Evolutionary conservation across 345 rosid species (phyloP).

Genomic region (Salix caprea): DNA sequence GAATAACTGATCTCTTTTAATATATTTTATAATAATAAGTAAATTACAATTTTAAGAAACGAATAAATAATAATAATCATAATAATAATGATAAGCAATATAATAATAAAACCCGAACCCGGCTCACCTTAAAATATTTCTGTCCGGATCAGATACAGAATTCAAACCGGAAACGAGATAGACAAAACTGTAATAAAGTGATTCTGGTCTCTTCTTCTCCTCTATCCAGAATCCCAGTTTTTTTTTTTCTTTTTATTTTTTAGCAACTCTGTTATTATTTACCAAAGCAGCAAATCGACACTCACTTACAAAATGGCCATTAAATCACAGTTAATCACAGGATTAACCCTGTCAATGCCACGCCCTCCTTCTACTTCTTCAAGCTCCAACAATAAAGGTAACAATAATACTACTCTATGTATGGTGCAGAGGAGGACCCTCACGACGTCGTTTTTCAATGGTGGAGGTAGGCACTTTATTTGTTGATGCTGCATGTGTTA

Average conservation of each 20-base stretch:
- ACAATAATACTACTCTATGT: slow-evolving; percentile 20
- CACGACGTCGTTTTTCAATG: slow-evolving; percentile 37
- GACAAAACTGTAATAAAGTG: background rate
- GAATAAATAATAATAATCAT: too few relatives aligned
- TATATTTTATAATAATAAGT: too few relatives aligned
- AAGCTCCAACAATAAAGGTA: slow-evolving; percentile 7
- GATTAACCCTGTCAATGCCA: slow-evolving; percentile 30
- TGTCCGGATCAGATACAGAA: background rate
- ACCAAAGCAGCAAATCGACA: background rate
- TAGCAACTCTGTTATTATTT: background rate
- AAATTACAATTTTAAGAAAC: too few relatives aligned
- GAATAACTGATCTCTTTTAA: too few relatives aligned
- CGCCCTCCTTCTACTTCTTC: slow-evolving; percentile 33
- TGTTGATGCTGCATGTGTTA: background rate
- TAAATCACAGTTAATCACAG: slow-evolving; percentile 40
- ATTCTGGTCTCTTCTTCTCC: background rate
- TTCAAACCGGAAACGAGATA: background rate
- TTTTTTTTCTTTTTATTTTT: background rate
- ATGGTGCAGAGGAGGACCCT: slow-evolving; percentile 31
- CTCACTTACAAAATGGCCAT: slow-evolving; percentile 9
- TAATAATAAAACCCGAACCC: background rate
- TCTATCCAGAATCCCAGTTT: background rate
- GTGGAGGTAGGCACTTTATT: slow-evolving; percentile 31
- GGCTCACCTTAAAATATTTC: background rate
- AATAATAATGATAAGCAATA: too few relatives aligned